Evolutionary conservation across 805 yeast species (phyloP).

Genomic region (Nematodospora valgi): DNA sequence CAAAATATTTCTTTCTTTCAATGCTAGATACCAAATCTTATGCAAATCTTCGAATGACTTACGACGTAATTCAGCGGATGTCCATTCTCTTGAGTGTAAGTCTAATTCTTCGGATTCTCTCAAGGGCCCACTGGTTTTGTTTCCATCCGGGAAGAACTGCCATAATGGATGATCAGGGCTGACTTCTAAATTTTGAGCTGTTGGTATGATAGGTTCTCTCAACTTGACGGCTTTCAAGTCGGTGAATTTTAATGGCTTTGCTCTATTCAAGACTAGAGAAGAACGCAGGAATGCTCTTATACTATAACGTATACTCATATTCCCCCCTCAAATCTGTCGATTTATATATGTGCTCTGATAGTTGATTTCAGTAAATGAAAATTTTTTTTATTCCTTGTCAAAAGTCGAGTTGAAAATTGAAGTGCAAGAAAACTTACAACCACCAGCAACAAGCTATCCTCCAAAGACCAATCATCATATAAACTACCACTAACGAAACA

Average conservation of each 20-base stretch:
- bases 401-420: too few relatives aligned
- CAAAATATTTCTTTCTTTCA: slow-evolving; percentile 77
- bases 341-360: too few relatives aligned
- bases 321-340: too few relatives aligned
- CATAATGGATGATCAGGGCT: slow-evolving; percentile 90
- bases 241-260: slow-evolving; percentile 3
- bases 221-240: slow-evolving; percentile 43
- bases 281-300: too few relatives aligned
- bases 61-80: slow-evolving; percentile 81
- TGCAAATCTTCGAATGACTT: slow-evolving; percentile 92
- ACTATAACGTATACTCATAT: too few relatives aligned
- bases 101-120: slow-evolving; percentile 51
- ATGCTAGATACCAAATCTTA: slow-evolving; percentile 81
- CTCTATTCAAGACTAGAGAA: too few relatives aligned
- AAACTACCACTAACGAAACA: background rate
- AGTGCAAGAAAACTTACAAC: too few relatives aligned
- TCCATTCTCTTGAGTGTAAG: slow-evolving; percentile 72
- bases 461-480: background rate
- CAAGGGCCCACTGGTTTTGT: slow-evolving; percentile 51
- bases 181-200: slow-evolving; percentile 66
- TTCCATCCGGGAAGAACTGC: slow-evolving; percentile 70
- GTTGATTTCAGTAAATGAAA: too few relatives aligned
- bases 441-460: background rate
- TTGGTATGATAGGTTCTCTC: slow-evolving; percentile 83
- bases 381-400: too few relatives aligned